Conservation (phyloP, 495 filamentous ascomycete genomes). For the Penicillium ochrochloron region DNA sequence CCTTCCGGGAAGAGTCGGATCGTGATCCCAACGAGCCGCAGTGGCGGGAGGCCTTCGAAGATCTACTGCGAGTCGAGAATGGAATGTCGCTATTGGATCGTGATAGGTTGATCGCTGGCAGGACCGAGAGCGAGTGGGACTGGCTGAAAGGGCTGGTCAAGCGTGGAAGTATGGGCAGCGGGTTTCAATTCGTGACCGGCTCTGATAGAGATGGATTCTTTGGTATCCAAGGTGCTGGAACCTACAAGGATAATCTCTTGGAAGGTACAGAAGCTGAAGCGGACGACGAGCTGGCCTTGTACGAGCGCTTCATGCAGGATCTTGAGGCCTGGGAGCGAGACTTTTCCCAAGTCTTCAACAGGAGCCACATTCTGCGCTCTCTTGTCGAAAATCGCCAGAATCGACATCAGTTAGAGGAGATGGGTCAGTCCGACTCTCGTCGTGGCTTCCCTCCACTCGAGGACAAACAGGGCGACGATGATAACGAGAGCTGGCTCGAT, state of each 20-base stretch:
- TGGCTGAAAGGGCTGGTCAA: constrained; percentile 46
- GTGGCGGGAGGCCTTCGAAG: constrained; percentile 62
- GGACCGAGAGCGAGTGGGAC: constrained; percentile 36
- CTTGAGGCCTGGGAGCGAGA: constrained; percentile 42
- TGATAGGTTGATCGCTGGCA: constrained; percentile 25
- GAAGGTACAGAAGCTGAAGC: constrained; percentile 23
- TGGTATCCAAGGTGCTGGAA: constrained; percentile 29
- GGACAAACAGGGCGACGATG: constrained; percentile 26
- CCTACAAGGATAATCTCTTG: constrained; percentile 14
- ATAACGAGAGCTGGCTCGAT: constrained; percentile 39
- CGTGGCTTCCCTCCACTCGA: background rate
- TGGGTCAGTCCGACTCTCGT: constrained; percentile 1
- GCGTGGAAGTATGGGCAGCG: constrained; percentile 46
- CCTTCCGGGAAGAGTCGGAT: constrained; percentile 34
- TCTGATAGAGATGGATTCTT: constrained; percentile 30
- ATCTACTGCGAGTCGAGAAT: constrained; percentile 55
- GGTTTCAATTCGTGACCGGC: constrained; percentile 38
- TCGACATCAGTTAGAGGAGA: constrained; percentile 22
- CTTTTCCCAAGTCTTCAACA: constrained; percentile 26
- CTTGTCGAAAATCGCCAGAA: constrained; percentile 38
- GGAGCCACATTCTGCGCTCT: constrained; percentile 43
- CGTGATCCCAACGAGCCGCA: constrained; percentile 42
- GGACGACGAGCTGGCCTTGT: constrained; percentile 50
- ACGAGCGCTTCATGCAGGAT: constrained; percentile 50
- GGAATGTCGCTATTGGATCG: constrained; percentile 51